Percentiles rank a stretch among this genome's conserved stretches.
Evolutionary conservation across 1,284 basidiomycete genomes (phyloP).

Genomic region (Tilletia caries): DNA sequence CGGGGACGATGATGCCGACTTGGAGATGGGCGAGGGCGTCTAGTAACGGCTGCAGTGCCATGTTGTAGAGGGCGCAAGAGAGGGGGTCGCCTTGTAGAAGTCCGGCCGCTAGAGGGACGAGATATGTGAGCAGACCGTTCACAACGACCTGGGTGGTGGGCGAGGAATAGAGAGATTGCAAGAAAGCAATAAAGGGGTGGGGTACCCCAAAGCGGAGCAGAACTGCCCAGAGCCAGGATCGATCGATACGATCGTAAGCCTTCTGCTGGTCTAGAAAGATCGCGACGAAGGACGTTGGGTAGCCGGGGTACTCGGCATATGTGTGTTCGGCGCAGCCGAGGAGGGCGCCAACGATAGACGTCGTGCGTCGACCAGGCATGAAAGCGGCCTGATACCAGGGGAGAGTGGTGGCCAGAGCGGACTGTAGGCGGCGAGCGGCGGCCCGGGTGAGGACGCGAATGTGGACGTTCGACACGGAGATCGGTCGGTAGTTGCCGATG

Average conservation of each 20-base stretch:
- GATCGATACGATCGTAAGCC: not conserved
- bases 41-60: not conserved
- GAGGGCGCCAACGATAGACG: not conserved
- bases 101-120: not conserved
- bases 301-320: not conserved
- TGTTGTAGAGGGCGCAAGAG: not conserved
- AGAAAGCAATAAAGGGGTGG: not conserved
- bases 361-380: not conserved
- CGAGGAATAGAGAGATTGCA: not conserved
- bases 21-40: not conserved
- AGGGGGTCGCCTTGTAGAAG: conserved; percentile 2
- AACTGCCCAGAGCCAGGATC: not conserved
- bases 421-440: not conserved
- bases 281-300: not conserved
- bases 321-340: not conserved
- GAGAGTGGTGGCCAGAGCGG: not conserved
- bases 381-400: not conserved
- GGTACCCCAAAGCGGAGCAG: not conserved
- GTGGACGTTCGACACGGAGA: not conserved
- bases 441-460: not conserved
- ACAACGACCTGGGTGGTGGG: not conserved
- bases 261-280: not conserved
- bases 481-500: not conserved
- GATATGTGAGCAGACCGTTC: not conserved
- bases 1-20: not conserved